A percentile compares a stretch with the other conserved stretches of the same genome.
Evolutionary conservation across 1,284 basidiomycete species (phyloP).

Genomic region (Volvariella volvacea): DNA sequence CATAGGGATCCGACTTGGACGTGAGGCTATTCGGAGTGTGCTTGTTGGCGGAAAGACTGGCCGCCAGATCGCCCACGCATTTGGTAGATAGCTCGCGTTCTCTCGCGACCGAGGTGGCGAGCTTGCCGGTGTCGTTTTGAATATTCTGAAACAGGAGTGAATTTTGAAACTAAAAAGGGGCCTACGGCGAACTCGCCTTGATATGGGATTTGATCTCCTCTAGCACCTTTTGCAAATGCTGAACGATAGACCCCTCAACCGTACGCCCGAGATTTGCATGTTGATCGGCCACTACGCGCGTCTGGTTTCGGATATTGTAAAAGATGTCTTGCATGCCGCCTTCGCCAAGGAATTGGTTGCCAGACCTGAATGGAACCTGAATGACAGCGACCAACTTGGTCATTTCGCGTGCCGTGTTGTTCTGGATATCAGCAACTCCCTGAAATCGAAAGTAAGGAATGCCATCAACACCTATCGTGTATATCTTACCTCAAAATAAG

Average conservation of each 20-base stretch:
- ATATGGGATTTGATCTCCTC: slow-evolving; percentile 97
- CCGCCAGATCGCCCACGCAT: slow-evolving; percentile 84
- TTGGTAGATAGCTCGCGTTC: slow-evolving; percentile 90
- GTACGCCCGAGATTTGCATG: slow-evolving; percentile 96
- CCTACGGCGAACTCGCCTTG: slow-evolving; percentile 45
- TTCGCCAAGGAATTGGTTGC: slow-evolving; percentile 94
- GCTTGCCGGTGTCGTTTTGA: slow-evolving; percentile 96
- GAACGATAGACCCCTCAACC: slow-evolving; percentile 95
- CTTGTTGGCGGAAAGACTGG: slow-evolving; percentile 86
- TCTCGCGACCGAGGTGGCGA: slow-evolving; percentile 89
- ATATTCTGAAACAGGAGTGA: slow-evolving; percentile 59
- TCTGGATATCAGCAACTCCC: slow-evolving; percentile 93
- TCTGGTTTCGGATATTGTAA: slow-evolving; percentile 92
- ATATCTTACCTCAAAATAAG: slow-evolving; percentile 63
- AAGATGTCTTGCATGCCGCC: slow-evolving; percentile 91
- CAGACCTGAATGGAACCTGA: slow-evolving; percentile 93
- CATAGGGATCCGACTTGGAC: slow-evolving; percentile 79
- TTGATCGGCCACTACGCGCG: slow-evolving; percentile 90
- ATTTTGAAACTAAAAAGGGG: not conserved
- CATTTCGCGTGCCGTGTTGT: slow-evolving; percentile 91
- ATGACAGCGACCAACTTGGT: slow-evolving; percentile 96
- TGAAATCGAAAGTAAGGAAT: slow-evolving; percentile 18
- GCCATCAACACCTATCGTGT: not conserved
- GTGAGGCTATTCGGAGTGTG: slow-evolving; percentile 91
- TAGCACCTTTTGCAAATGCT: slow-evolving; percentile 92